Evolutionary conservation across 306 rosid genomes (phyloP).

Genomic region (Quercus robur): DNA sequence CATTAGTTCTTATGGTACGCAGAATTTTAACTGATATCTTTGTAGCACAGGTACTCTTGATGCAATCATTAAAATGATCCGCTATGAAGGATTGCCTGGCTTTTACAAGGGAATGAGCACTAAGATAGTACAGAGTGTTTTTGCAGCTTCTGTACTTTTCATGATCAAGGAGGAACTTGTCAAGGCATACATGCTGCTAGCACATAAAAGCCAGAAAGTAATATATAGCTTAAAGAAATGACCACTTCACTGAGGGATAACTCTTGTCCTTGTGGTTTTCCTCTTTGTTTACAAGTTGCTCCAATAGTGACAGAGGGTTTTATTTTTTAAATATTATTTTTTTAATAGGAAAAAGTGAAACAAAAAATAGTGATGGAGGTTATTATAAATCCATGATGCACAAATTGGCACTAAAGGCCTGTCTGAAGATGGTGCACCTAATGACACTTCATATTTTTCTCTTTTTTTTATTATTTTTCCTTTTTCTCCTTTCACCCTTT

Average conservation of each 20-base stretch:
- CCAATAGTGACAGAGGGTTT: background rate
- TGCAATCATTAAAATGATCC: slow-evolving; percentile 72
- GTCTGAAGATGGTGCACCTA: background rate
- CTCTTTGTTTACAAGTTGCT: background rate
- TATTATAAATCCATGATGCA: background rate
- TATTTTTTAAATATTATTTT: too few species aligned
- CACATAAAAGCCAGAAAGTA: slow-evolving; percentile 26
- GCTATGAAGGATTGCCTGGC: slow-evolving; percentile 65
- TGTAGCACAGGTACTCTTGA: slow-evolving; percentile 59
- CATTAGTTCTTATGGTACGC: background rate
- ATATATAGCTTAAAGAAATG: slow-evolving; percentile 4
- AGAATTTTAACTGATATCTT: background rate
- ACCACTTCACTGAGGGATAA: background rate
- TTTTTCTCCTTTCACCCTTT: background rate
- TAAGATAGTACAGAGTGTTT: slow-evolving; percentile 81
- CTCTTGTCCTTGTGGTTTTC: background rate
- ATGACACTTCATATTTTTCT: background rate
- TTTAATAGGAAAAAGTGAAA: too few species aligned
- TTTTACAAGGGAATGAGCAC: slow-evolving; percentile 89
- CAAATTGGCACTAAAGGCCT: background rate
- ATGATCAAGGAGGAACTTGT: slow-evolving; percentile 83
- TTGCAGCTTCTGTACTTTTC: slow-evolving; percentile 82
- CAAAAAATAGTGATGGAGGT: background rate
- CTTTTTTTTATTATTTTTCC: background rate
- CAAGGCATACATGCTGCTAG: slow-evolving; percentile 47